A percentile compares a stretch with the other conserved stretches of the same genome.
Evolutionary conservation across 179 eudicot genomes (phyloP).

Genomic region (Corrigiola litoralis): DNA sequence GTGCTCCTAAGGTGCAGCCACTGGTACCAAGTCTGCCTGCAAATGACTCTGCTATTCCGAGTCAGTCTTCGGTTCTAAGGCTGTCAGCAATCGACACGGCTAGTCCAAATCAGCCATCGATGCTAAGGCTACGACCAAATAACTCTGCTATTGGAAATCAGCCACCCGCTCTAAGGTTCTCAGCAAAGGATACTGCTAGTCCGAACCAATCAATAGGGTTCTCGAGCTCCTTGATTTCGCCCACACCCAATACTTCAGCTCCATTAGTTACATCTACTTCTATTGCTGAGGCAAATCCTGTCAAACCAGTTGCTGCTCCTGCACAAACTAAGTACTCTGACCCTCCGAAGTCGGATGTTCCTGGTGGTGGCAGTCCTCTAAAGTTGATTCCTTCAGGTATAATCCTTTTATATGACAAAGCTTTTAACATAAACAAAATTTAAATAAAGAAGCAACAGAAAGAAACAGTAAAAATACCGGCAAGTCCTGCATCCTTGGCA

Average conservation of each 20-base stretch:
- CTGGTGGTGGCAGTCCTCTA: conserved; percentile 14
- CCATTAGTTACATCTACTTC: conserved; percentile 19
- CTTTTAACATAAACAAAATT: too few species aligned
- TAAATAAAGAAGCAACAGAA: too few species aligned
- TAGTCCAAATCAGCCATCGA: neutral
- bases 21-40: conserved; percentile 16
- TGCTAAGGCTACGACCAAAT: neutral
- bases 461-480: too few species aligned
- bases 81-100: neutral
- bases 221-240: conserved; percentile 27
- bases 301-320: conserved; percentile 20
- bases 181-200: conserved; percentile 16
- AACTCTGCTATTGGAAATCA: conserved; percentile 4
- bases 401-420: too few species aligned
- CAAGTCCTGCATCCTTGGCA: too few species aligned
- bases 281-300: conserved; percentile 13
- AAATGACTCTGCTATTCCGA: conserved; percentile 20
- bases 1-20: conserved; percentile 20
- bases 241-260: conserved; percentile 11
- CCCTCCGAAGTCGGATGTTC: conserved; percentile 18
- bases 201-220: conserved; percentile 20
- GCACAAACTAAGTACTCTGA: conserved; percentile 23
- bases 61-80: conserved; percentile 6
- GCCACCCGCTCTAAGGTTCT: conserved; percentile 15
- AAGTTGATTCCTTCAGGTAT: conserved; percentile 34